Evolutionary conservation across 1,139 yeast species (phyloP).

Genomic region (Nadsonia commutata): DNA sequence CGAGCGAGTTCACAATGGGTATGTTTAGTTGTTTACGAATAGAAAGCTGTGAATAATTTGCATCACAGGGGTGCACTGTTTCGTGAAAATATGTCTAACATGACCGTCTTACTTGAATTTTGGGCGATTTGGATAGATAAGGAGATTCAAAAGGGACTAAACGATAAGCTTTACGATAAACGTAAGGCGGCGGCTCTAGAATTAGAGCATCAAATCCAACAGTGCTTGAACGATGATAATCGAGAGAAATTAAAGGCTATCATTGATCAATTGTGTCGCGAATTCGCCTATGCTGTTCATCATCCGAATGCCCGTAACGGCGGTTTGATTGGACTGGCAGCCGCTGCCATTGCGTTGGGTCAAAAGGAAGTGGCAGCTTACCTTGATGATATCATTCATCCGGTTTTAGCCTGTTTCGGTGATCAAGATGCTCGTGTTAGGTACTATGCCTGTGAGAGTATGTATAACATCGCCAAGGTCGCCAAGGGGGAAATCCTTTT

Average conservation of each 20-base stretch:
- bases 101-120: no score
- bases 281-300: slow-evolving; percentile 63
- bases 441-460: slow-evolving; percentile 91
- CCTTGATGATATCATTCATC: slow-evolving; percentile 75
- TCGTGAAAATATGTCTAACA: no score
- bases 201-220: slow-evolving; percentile 65
- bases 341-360: slow-evolving; percentile 66
- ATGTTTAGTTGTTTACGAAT: no score
- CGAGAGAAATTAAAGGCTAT: slow-evolving; percentile 51
- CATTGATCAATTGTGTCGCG: slow-evolving; percentile 52
- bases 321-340: slow-evolving; percentile 64
- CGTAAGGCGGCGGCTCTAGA: slow-evolving; percentile 90
- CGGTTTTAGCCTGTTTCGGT: slow-evolving; percentile 89
- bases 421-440: slow-evolving; percentile 95
- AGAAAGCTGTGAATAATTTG: no score
- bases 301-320: slow-evolving; percentile 67
- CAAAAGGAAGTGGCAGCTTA: slow-evolving; percentile 55
- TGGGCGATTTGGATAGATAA: slow-evolving; percentile 38
- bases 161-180: slow-evolving; percentile 85
- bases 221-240: slow-evolving; percentile 55
- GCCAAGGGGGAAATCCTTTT: slow-evolving; percentile 88
- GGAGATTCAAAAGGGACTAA: slow-evolving; percentile 65
- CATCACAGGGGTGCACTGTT: no score
- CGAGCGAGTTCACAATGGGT: no score
- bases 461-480: slow-evolving; percentile 91